Evolutionary conservation across 2,329 filamentous ascomycete genomes (phyloP).

Genomic region (Aspergillus udagawae): DNA sequence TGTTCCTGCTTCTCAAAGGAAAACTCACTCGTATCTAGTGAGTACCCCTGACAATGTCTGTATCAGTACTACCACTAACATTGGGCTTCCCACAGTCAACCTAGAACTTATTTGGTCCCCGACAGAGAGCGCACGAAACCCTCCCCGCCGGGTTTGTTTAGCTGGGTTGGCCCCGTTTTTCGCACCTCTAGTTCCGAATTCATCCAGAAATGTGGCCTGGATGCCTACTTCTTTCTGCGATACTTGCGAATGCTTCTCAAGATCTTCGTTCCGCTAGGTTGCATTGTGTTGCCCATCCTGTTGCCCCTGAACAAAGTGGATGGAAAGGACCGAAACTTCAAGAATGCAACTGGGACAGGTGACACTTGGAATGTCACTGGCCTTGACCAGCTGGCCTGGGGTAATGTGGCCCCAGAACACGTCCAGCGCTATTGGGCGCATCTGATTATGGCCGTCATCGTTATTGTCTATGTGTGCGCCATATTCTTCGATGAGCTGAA

Average conservation of each 20-base stretch:
- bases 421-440: constrained; percentile 78
- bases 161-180: constrained; percentile 57
- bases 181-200: constrained; percentile 73
- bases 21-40: constrained; percentile 81
- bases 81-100: constrained; percentile 53
- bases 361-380: constrained; percentile 55
- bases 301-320: constrained; percentile 77
- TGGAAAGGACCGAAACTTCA: constrained; percentile 59
- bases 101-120: constrained; percentile 80
- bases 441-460: constrained; percentile 69
- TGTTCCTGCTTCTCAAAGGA: constrained; percentile 74
- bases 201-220: constrained; percentile 91
- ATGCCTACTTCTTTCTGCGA: constrained; percentile 95
- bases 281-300: constrained; percentile 76
- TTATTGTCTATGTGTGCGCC: constrained; percentile 79
- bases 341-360: constrained; percentile 33
- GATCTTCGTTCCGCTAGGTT: constrained; percentile 81
- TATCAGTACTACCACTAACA: neutral
- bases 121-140: constrained; percentile 77
- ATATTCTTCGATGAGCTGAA: constrained; percentile 83
- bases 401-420: constrained; percentile 68
- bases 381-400: constrained; percentile 80
- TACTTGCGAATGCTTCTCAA: constrained; percentile 82
- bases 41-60: constrained; percentile 27
- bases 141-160: constrained; percentile 57